Conservation (phyloP, 768 basidiomycete genomes). For the Jaapia argillacea region DNA sequence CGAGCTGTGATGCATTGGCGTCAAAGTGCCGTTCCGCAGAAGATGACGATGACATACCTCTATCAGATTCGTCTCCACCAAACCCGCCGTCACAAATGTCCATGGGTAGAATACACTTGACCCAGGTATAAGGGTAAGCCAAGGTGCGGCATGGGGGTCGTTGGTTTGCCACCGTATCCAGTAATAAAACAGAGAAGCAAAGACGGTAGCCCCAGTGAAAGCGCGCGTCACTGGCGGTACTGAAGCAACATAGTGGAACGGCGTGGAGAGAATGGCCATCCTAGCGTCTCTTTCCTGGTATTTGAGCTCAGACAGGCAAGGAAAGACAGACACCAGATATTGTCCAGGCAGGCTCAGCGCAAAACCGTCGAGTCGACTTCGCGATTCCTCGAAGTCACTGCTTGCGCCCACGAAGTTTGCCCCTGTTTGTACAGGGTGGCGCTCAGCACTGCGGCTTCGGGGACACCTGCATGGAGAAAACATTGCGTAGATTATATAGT, state of each 20-base stretch:
- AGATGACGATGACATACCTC: constrained; percentile 50
- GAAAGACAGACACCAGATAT: too few species aligned
- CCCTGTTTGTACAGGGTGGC: too few species aligned
- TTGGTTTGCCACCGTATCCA: constrained; percentile 51
- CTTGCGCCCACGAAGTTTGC: too few species aligned
- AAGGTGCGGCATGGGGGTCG: constrained; percentile 36
- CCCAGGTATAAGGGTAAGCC: constrained; percentile 76
- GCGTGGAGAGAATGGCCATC: constrained; percentile 75
- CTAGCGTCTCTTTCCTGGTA: neutral
- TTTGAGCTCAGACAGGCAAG: too few species aligned
- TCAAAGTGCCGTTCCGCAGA: neutral
- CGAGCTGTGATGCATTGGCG: constrained; percentile 38
- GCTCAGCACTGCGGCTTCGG: too few species aligned
- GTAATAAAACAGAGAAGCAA: constrained; percentile 48
- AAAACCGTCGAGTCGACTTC: too few species aligned
- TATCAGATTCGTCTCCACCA: constrained; percentile 75
- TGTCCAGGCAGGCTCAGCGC: too few species aligned
- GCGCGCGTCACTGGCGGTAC: constrained; percentile 73
- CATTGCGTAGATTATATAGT: too few species aligned
- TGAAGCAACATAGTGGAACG: constrained; percentile 55
- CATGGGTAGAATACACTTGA: constrained; percentile 80
- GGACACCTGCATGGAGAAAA: too few species aligned
- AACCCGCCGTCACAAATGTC: constrained; percentile 84
- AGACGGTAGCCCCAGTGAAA: constrained; percentile 53
- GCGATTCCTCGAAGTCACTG: too few species aligned